A percentile compares a stretch with the other conserved stretches of the same genome.
phyloP scores from a whole-genome alignment of 257 asterid species.

The Dorcoceras hygrometricum region DNA sequence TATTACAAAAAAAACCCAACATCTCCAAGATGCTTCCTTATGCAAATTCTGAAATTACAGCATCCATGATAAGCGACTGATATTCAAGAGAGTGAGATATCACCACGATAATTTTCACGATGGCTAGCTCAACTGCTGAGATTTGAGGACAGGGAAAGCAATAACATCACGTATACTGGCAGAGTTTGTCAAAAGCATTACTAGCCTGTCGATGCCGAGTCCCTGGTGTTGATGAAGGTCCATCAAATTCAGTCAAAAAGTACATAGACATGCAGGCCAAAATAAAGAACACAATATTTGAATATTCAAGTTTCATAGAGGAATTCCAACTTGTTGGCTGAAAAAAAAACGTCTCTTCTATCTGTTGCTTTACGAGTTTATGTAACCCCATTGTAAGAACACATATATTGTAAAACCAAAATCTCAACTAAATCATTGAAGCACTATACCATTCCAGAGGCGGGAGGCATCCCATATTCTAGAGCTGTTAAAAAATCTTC shows the following conservation, averaged over 20 bases:
- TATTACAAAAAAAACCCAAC: neutral
- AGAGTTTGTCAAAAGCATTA: constrained; percentile 79
- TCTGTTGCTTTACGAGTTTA: neutral
- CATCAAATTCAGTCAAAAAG: neutral
- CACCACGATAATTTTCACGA: neutral
- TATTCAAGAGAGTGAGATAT: neutral
- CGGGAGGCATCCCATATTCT: constrained; percentile 99
- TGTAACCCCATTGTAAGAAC: neutral
- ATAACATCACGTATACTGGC: constrained; percentile 89
- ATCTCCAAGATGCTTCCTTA: neutral
- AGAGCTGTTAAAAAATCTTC: constrained; percentile 93
- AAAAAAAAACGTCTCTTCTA: neutral
- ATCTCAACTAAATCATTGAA: neutral
- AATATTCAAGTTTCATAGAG: neutral
- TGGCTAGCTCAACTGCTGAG: constrained; percentile 37
- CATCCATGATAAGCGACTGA: neutral
- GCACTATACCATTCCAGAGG: constrained; percentile 85
- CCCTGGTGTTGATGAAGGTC: constrained; percentile 51
- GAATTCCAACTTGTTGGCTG: neutral
- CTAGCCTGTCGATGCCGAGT: constrained; percentile 91
- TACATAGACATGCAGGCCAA: neutral
- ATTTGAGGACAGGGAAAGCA: constrained; percentile 87
- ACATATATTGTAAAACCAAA: neutral
- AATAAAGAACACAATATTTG: neutral
- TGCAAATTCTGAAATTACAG: too few relatives aligned